Percentiles rank a stretch among this genome's conserved stretches.
Evolutionary conservation across 805 yeast genomes (phyloP).

Genomic region (Candida golubevii): DNA sequence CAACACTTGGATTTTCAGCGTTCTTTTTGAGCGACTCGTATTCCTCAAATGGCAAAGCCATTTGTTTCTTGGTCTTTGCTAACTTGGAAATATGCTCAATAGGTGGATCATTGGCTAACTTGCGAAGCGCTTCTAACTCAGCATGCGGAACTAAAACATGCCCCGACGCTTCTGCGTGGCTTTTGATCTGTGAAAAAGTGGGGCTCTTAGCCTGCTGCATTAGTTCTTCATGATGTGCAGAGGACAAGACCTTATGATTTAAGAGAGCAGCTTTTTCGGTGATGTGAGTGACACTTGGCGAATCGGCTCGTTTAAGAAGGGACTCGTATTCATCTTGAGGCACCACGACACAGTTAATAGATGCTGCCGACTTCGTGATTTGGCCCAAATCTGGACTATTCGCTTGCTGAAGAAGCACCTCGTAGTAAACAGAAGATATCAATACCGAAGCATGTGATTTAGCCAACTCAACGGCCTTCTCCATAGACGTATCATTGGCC

Average conservation of each 20-base stretch:
- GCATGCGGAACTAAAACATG: slow-evolving; percentile 2
- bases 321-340: slow-evolving; percentile 11
- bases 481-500: slow-evolving; percentile 1
- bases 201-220: slow-evolving; percentile 7
- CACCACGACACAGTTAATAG: slow-evolving; percentile 15
- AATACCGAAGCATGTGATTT: slow-evolving; percentile 29
- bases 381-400: slow-evolving; percentile 20
- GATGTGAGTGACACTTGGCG: slow-evolving; percentile 19
- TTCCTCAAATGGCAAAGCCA: slow-evolving; percentile 4
- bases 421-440: slow-evolving; percentile 26
- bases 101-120: slow-evolving; percentile 9
- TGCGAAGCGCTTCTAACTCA: slow-evolving; percentile 4
- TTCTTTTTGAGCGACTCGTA: slow-evolving; percentile 2
- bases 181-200: slow-evolving; percentile 4
- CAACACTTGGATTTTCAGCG: slow-evolving; percentile 9
- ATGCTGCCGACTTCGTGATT: slow-evolving; percentile 10
- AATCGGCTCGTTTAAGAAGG: slow-evolving; percentile 4
- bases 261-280: slow-evolving; percentile 10
- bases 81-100: slow-evolving; percentile 9
- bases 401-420: slow-evolving; percentile 9
- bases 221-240: slow-evolving; percentile 6
- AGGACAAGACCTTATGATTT: slow-evolving; percentile 12
- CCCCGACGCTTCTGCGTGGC: slow-evolving; percentile 3
- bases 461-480: slow-evolving; percentile 21
- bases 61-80: slow-evolving; percentile 1